Percentiles rank a stretch among this genome's conserved stretches.
These are phyloP conservation scores for Xylaria sp. DNA, from an alignment of 2,329 filamentous ascomycete species.

Conservation along the genomic window DNA sequence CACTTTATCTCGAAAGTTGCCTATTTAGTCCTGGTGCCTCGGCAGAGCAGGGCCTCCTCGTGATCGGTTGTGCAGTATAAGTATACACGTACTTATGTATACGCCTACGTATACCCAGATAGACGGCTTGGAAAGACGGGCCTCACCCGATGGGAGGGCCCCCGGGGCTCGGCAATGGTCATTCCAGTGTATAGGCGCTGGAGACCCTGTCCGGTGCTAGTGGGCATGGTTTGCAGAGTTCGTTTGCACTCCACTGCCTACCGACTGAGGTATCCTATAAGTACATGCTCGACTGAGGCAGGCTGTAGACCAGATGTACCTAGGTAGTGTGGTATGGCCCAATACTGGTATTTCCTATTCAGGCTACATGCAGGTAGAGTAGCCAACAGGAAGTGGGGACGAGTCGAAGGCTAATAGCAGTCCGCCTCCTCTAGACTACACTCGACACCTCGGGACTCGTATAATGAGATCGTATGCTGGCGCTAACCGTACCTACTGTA, in stretches of 20 bases:
- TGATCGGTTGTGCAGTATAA: no score
- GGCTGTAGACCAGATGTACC: not conserved
- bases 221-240: not conserved
- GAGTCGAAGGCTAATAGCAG: no score
- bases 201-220: not conserved
- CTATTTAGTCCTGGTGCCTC: slow-evolving; percentile 2
- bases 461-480: no score
- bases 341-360: slow-evolving; percentile 33
- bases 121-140: not conserved
- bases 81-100: no score
- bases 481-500: no score
- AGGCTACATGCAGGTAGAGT: slow-evolving; percentile 34
- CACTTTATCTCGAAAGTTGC: not conserved
- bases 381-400: slow-evolving; percentile 35
- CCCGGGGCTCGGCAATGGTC: not conserved
- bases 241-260: not conserved
- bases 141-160: not conserved
- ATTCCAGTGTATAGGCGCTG: not conserved
- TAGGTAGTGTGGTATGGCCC: no score
- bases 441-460: no score
- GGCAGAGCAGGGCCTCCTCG: not conserved
- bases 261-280: no score
- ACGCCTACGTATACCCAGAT: no score
- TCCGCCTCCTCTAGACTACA: no score
- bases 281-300: no score